phyloP scores from a whole-genome alignment of 2,329 filamentous ascomycete genomes.

The Ophiostoma pallidulum region DNA sequence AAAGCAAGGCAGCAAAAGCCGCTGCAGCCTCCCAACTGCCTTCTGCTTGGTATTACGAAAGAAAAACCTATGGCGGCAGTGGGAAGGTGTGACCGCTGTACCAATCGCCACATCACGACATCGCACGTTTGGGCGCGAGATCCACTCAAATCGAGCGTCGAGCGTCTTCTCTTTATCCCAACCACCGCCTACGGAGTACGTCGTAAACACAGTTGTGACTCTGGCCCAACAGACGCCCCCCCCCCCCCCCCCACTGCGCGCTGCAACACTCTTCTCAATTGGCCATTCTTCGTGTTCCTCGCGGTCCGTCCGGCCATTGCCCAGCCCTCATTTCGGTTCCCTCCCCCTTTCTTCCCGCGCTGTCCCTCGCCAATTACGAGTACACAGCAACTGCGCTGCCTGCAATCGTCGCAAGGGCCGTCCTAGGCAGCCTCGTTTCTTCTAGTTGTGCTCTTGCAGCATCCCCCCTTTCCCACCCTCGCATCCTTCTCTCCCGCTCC shows the following conservation, averaged over 20 bases:
- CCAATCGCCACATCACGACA: slow-evolving; percentile 6
- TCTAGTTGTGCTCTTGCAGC: too few species aligned
- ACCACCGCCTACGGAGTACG: too few species aligned
- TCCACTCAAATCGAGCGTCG: background rate
- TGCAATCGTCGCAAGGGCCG: too few species aligned
- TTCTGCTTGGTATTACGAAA: slow-evolving; percentile 5
- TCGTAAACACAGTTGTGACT: too few species aligned
- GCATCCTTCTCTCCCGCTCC: too few species aligned
- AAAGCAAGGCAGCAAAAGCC: too few species aligned
- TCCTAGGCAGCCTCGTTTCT: background rate
- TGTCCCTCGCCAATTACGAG: background rate
- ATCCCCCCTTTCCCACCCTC: too few species aligned
- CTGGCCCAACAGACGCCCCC: too few species aligned
- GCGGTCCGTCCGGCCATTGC: background rate
- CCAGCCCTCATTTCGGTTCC: too few species aligned
- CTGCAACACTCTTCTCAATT: background rate
- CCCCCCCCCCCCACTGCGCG: too few species aligned
- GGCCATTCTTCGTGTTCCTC: background rate
- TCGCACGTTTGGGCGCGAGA: background rate
- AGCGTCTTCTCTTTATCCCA: background rate
- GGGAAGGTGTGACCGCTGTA: slow-evolving; percentile 1
- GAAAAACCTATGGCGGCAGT: slow-evolving; percentile 1
- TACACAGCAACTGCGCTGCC: background rate
- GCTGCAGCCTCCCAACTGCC: too few species aligned
- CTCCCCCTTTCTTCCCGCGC: background rate